Percentiles rank a stretch among this genome's conserved stretches.
Conservation (phyloP, 164 flowering plant genomes). For the Vitis rupestris region DNA sequence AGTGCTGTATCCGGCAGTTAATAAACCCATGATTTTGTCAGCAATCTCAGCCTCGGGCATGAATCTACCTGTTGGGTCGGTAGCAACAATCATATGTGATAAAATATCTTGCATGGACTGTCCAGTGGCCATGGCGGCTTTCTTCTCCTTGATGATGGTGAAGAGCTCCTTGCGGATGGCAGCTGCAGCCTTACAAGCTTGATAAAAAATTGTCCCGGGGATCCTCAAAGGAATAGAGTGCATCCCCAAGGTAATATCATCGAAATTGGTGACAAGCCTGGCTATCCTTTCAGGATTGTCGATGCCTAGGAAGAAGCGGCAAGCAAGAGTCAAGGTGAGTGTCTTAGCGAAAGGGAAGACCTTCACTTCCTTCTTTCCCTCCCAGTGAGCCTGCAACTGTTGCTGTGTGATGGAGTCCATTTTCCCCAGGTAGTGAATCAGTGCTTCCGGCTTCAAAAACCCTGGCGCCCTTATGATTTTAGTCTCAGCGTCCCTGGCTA, state of each 20-base stretch:
- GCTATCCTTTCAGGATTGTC: constrained; percentile 26
- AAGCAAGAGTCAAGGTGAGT: constrained; percentile 22
- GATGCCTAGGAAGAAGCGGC: constrained; percentile 28
- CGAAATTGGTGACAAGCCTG: constrained; percentile 21
- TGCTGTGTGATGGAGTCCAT: constrained; percentile 34
- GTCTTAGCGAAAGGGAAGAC: constrained; percentile 27
- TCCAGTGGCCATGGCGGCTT: constrained; percentile 12
- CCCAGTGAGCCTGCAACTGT: constrained; percentile 24
- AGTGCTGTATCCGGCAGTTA: constrained; percentile 36
- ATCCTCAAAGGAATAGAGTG: constrained; percentile 23
- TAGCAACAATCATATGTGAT: constrained; percentile 33
- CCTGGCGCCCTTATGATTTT: constrained; percentile 15
- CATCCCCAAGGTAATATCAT: constrained; percentile 26
- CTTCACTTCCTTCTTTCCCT: constrained; percentile 19
- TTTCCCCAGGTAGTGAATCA: constrained; percentile 16
- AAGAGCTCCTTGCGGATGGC: constrained; percentile 27
- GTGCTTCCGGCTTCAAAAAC: constrained; percentile 34
- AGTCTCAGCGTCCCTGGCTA: constrained; percentile 1
- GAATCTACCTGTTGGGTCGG: constrained; percentile 21
- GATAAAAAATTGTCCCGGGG: constrained; percentile 39
- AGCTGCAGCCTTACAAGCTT: constrained; percentile 26
- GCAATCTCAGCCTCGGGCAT: constrained; percentile 41
- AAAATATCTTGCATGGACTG: constrained; percentile 28
- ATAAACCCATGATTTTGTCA: constrained; percentile 40
- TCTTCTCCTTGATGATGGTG: constrained; percentile 30